Evolutionary conservation across 2,329 filamentous ascomycete species (phyloP).

Genomic region (Colletotrichum lentis): DNA sequence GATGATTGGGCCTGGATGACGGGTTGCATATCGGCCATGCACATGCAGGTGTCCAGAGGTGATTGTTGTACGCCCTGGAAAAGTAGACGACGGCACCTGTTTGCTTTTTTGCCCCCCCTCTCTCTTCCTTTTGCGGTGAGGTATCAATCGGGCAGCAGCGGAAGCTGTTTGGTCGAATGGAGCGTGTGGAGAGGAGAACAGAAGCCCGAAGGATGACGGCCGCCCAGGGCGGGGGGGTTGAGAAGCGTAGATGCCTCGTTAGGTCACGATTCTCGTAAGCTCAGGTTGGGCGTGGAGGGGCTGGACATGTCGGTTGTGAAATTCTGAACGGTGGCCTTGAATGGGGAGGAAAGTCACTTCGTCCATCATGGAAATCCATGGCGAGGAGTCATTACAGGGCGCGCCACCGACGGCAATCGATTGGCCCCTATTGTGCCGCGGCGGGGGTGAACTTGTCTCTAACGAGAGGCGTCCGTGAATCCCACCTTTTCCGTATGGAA

Average conservation of each 20-base stretch:
- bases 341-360: slow-evolving; percentile 9
- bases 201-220: slow-evolving; percentile 6
- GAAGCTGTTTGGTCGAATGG: slow-evolving; percentile 28
- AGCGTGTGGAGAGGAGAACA: neutral
- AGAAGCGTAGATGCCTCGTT: neutral
- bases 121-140: slow-evolving; percentile 17
- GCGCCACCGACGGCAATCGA: slow-evolving; percentile 19
- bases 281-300: neutral
- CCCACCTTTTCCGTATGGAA: neutral
- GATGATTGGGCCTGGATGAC: slow-evolving; percentile 37
- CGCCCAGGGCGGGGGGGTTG: no score
- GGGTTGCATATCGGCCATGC: slow-evolving; percentile 36
- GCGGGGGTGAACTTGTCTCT: slow-evolving; percentile 21
- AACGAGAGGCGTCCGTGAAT: neutral
- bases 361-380: neutral
- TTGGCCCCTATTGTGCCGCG: slow-evolving; percentile 22
- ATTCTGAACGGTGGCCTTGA: neutral
- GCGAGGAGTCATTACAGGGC: slow-evolving; percentile 20
- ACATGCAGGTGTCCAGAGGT: slow-evolving; percentile 30
- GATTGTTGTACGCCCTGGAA: slow-evolving; percentile 36
- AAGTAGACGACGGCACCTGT: slow-evolving; percentile 20
- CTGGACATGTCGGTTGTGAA: neutral
- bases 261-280: slow-evolving; percentile 7
- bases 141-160: slow-evolving; percentile 39
- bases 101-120: no score